Evolutionary conservation across 805 yeast species (phyloP).

Genomic region (Candida rishiriensis): DNA sequence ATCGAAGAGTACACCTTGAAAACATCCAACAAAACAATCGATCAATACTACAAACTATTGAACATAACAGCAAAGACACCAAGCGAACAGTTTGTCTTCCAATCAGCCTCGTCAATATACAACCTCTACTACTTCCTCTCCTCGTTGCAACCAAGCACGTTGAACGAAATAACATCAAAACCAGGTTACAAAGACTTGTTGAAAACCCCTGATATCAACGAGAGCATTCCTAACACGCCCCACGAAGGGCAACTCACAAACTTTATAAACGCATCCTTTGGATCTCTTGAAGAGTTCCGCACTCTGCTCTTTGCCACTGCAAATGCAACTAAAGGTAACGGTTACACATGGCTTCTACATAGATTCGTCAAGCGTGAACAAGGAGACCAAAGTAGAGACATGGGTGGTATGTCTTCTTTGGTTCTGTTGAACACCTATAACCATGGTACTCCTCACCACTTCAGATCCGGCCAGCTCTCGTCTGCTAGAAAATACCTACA

Average conservation of each 20-base stretch:
- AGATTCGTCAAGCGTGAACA: constrained; percentile 31
- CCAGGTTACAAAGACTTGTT: constrained; percentile 34
- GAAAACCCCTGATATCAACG: constrained; percentile 27
- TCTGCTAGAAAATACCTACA: constrained; percentile 32
- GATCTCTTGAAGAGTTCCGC: constrained; percentile 71
- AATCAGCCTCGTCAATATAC: constrained; percentile 43
- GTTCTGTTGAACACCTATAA: constrained; percentile 81
- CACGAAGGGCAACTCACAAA: constrained; percentile 28
- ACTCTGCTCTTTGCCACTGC: constrained; percentile 68
- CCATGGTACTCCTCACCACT: constrained; percentile 76
- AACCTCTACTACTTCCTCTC: constrained; percentile 47
- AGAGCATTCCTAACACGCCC: constrained; percentile 23
- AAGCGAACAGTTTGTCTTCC: constrained; percentile 39
- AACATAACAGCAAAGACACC: constrained; percentile 41
- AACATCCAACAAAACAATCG: constrained; percentile 24
- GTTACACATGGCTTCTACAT: constrained; percentile 86
- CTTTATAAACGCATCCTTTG: constrained; percentile 62
- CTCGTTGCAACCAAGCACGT: constrained; percentile 30
- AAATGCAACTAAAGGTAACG: constrained; percentile 76
- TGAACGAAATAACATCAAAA: constrained; percentile 14
- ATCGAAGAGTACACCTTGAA: constrained; percentile 17
- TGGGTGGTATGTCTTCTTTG: constrained; percentile 39
- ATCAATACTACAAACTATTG: constrained; percentile 33
- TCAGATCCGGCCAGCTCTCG: constrained; percentile 47
- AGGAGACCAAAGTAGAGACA: constrained; percentile 19